Base-by-base conservation (phyloP, 169 alveolate genomes). In the Hammondia hammondi region DNA sequence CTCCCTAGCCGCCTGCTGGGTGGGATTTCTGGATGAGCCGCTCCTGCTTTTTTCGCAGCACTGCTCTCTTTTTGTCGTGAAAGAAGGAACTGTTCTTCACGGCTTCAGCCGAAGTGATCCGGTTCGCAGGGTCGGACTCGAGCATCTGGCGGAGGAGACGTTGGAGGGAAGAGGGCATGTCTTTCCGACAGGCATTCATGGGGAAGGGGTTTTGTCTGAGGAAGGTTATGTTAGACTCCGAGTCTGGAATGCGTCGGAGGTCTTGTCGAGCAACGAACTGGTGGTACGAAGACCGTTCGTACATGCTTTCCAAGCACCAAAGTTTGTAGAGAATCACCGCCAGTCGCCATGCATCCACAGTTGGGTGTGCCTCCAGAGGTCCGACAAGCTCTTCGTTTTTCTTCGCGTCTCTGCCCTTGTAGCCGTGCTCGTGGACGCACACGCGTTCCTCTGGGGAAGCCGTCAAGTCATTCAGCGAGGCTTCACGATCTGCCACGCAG, bases 401-500 rank as follows among this genome's bases (percentile, higher is more conserved):
- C 2, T 73, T 37, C 48, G 43, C 85, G 77, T 67, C 77, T 27
- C 77, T 67, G 10, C 77, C 77, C n/a, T 67, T 67, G n/a, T 67
- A 67, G 27, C 77, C 77, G 46, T 73, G 85, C 32, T 73, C 85
- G 85, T 73, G 48, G 2, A 73, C 48, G 48, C 85, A 73, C 27
- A 37, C 85, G 85, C 52, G 48, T 19, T 73, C 85, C 85, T 73
- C 85, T n/a, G 85, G 85, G 21, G 85, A 73, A n/a, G 85, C 85
- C 32, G 85, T 73, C 48, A 73, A 37, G 85, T 73, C 85, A 32
- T 73, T 73, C 43, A 73, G 14, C 52, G 52, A 43, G 32, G 10
- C 4, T 32, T 35, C 48, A n/a, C 85, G 24, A 3, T 73, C 85
- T 4, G 85, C 43, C 7, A 21, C 43, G 24, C 85, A 73, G 85